Base-by-base conservation (phyloP, 2,329 filamentous ascomycete species). In the Penicillium sp. region DNA sequence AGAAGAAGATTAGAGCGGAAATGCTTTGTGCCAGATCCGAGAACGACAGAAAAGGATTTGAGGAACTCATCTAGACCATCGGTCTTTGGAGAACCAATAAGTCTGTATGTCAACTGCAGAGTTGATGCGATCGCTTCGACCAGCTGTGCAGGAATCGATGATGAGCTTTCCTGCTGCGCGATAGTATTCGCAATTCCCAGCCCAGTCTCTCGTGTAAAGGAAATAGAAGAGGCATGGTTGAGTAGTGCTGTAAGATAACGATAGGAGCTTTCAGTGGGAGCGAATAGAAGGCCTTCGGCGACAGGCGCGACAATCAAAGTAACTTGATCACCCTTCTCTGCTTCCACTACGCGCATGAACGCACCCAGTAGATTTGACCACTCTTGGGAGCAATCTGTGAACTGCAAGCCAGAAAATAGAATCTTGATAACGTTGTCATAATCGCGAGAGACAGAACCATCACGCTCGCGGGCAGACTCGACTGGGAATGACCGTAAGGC, bases 241-340 rank as follows among this genome's bases (percentile, higher is more conserved):
- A 74, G 56, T 5, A 74, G 58, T 15, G 63, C 63, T 34, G 58
- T 62, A 67, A 60, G 56, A 59, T 71, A 49, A 78, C 76, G 51
- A 53, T 63, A 69, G 4, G 65, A 63, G 31, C 66, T 57, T 4
- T 65, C 56, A 15, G 64, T 45, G 38, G 52, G 53, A 44, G 66
- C 69, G 29, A 51, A 47, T 34, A 76, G 62, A 4, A 87, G 59
- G 1, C 70, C 64, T 59, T 82, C 85, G 0, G 88, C 83, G 3
- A 94, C 64, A 1, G 87, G 87, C 55, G 95, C 90, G 36, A 92
- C 76, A 1, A 90, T 78, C 23, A 82, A 81, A 45, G 88, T 76
- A 86, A 79, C 86, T 15, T 82, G 81, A 56, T 90, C 85, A 3
- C 89, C 88, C 47, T 82, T 81, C 57, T 90, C 85, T 12, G 79